Percentiles rank a stretch among this genome's conserved stretches.
Evolutionary conservation across 257 asterid genomes (phyloP).

Genomic region (Plantago major): DNA sequence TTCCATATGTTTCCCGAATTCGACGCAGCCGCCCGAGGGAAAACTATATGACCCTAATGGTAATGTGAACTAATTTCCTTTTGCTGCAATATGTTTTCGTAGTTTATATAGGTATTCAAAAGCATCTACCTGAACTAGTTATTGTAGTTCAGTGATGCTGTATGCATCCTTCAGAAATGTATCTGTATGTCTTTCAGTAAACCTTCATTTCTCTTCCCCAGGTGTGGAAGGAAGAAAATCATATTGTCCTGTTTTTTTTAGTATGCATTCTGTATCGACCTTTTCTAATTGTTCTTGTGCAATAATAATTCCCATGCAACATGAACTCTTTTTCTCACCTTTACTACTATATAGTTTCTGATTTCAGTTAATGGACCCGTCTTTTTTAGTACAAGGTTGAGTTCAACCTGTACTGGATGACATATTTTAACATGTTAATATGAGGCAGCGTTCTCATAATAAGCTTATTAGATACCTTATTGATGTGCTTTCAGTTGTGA

Average conservation of each 20-base stretch:
- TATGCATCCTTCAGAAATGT: too few relatives aligned
- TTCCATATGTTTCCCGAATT: conserved; percentile 80
- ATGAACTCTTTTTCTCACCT: too few relatives aligned
- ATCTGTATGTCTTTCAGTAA: neutral
- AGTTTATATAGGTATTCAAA: neutral
- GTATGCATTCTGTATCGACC: too few relatives aligned
- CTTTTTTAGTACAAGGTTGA: too few relatives aligned
- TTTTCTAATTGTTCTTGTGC: too few relatives aligned
- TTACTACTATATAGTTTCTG: too few relatives aligned
- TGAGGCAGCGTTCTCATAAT: neutral
- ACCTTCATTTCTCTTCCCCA: neutral
- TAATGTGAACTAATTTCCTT: conserved; percentile 33
- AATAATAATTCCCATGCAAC: neutral
- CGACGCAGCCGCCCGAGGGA: conserved; percentile 96
- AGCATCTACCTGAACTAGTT: conserved; percentile 16
- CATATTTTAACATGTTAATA: neutral
- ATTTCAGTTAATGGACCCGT: too few relatives aligned
- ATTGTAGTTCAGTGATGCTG: conserved; percentile 3
- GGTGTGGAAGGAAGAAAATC: conserved; percentile 1
- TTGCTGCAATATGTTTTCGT: neutral
- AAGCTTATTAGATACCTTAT: conserved; percentile 28
- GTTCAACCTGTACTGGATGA: conserved; percentile 5
- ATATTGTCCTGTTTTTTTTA: neutral
- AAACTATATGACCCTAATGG: conserved; percentile 65
- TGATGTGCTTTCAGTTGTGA: conserved; percentile 26